phyloP scores from a whole-genome alignment of 1,139 yeast species.

The Geotrichum aggregatum region DNA sequence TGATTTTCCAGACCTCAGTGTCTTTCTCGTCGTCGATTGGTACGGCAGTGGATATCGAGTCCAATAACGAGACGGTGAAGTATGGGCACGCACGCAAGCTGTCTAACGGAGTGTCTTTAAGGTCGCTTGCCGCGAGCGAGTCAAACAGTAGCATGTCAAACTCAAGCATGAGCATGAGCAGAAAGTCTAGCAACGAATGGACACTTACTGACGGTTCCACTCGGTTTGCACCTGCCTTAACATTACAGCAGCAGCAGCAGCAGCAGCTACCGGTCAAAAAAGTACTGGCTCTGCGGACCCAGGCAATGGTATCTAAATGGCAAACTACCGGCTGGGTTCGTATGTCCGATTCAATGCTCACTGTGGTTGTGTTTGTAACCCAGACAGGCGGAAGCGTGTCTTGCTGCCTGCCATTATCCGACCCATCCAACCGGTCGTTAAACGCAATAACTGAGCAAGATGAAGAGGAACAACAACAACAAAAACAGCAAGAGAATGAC shows the following conservation, averaged over 20 bases:
- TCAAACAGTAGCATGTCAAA: neutral
- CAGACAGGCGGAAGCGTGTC: neutral
- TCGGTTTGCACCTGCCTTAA: neutral
- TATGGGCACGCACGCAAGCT: constrained; percentile 2
- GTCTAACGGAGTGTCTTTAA: neutral
- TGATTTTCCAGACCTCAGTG: neutral
- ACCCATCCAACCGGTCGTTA: neutral
- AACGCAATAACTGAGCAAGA: constrained; percentile 5
- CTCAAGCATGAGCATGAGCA: neutral
- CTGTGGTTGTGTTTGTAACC: constrained; percentile 9
- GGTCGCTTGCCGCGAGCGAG: neutral
- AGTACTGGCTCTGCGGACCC: constrained; percentile 6
- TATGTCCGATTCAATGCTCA: constrained; percentile 1
- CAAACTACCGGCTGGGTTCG: constrained; percentile 7
- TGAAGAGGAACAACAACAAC: neutral
- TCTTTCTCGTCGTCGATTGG: constrained; percentile 8
- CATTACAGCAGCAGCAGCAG: neutral
- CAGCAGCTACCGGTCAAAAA: neutral
- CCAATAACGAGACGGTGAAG: constrained; percentile 6
- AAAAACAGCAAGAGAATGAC: too few relatives aligned
- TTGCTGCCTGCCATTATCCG: neutral
- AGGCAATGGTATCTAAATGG: constrained; percentile 17
- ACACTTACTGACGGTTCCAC: constrained; percentile 1
- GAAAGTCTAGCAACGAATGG: constrained; percentile 15
- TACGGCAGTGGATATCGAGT: constrained; percentile 9